These are phyloP conservation scores for Zhuliangozyma blackwelliae DNA, from an alignment of 1,139 yeast species.

Conservation along the genomic window DNA sequence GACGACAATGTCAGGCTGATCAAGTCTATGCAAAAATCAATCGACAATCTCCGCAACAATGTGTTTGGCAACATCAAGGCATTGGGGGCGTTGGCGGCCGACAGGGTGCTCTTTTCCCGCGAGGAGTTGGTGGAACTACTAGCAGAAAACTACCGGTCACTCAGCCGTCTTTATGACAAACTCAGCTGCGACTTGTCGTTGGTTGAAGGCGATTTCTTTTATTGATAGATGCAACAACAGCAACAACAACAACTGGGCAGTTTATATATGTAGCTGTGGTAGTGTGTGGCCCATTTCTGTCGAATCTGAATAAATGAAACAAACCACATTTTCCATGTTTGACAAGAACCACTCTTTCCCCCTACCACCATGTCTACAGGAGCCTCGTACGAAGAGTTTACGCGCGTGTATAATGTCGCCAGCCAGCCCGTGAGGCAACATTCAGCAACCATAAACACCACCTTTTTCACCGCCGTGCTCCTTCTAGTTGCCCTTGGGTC, in stretches of 20 bases:
- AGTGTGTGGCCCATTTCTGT: no score
- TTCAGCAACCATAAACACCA: slow-evolving; percentile 13
- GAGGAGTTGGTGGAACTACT: slow-evolving; percentile 11
- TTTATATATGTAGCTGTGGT: no score
- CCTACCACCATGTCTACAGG: slow-evolving; percentile 19
- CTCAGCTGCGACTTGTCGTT: slow-evolving; percentile 8
- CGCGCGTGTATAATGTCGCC: slow-evolving; percentile 17
- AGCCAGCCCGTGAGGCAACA: slow-evolving; percentile 24
- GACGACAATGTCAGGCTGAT: slow-evolving; percentile 1
- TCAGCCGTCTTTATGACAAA: slow-evolving; percentile 6
- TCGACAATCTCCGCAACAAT: slow-evolving; percentile 1
- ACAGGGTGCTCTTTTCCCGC: background rate
- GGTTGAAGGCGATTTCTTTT: slow-evolving; percentile 9
- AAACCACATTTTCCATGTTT: no score
- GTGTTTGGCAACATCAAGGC: slow-evolving; percentile 1
- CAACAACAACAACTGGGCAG: no score
- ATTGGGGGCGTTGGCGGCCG: slow-evolving; percentile 1
- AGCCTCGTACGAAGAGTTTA: slow-evolving; percentile 29
- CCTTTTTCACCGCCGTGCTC: slow-evolving; percentile 17
- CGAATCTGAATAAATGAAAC: no score
- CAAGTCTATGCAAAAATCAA: background rate
- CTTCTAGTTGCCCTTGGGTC: slow-evolving; percentile 31
- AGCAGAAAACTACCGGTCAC: slow-evolving; percentile 9
- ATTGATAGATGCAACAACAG: slow-evolving; percentile 1
- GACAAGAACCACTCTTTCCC: background rate